These are phyloP conservation scores for Arabis hirsuta DNA, from an alignment of 345 rosid species.

Conservation along the genomic window DNA sequence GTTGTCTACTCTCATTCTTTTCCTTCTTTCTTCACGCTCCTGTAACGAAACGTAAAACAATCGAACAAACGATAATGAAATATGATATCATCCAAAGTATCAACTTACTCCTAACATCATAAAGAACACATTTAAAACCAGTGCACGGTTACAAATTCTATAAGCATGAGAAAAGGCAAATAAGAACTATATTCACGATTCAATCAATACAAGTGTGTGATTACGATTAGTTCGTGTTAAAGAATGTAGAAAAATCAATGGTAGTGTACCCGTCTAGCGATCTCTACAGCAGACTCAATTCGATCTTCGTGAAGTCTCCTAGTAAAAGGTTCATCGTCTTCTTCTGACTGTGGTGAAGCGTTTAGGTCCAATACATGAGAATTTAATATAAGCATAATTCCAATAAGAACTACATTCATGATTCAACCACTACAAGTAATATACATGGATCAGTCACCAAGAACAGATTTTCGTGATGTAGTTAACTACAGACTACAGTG, in stretches of 20 bases:
- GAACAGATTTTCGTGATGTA: not conserved
- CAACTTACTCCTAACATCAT: not conserved
- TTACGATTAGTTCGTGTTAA: not conserved
- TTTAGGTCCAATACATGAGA: conserved; percentile 58
- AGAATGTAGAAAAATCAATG: not conserved
- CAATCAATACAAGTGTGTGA: not conserved
- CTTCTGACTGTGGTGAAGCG: conserved; percentile 70
- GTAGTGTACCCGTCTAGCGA: conserved; percentile 59
- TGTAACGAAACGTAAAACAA: conserved; percentile 31
- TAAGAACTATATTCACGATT: too few species aligned
- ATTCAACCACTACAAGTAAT: too few species aligned
- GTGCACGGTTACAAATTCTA: too few species aligned
- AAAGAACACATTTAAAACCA: too few species aligned
- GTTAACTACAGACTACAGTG: too few species aligned
- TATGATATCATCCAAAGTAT: not conserved
- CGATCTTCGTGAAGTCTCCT: conserved; percentile 55
- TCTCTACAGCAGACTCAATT: conserved; percentile 62
- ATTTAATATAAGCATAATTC: too few species aligned
- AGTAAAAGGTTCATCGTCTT: conserved; percentile 62
- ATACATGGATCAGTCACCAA: not conserved
- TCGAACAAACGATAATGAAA: not conserved
- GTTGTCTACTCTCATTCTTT: conserved; percentile 65
- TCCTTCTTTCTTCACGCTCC: conserved; percentile 95
- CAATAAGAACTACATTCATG: too few species aligned
- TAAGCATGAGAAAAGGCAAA: too few species aligned